A percentile compares a stretch with the other conserved stretches of the same genome.
Conservation (phyloP, 495 filamentous ascomycete genomes). For the Rostrohypoxylon terebratum region DNA sequence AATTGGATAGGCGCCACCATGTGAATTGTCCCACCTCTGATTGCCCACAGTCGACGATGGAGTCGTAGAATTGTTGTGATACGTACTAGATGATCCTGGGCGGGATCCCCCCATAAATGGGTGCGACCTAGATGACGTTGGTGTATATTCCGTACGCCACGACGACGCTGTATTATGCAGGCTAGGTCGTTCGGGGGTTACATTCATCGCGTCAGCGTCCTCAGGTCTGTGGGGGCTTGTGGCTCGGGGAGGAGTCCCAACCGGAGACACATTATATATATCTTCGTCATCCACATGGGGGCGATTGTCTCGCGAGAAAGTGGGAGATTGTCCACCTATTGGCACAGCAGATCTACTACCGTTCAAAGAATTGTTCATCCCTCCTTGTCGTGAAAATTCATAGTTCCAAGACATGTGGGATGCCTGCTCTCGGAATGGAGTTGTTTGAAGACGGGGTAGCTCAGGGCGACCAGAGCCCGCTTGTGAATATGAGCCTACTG, state of each 20-base stretch:
- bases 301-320: constrained; percentile 33
- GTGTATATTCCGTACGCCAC: constrained; percentile 37
- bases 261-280: constrained; percentile 68
- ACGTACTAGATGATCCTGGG: constrained; percentile 36
- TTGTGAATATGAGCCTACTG: neutral
- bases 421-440: constrained; percentile 20
- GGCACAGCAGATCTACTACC: constrained; percentile 28
- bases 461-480: constrained; percentile 41
- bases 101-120: constrained; percentile 20
- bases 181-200: constrained; percentile 44
- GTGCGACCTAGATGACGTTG: constrained; percentile 39
- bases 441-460: constrained; percentile 46
- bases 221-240: constrained; percentile 35
- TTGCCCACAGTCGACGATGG: constrained; percentile 44
- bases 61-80: constrained; percentile 43
- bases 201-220: constrained; percentile 5
- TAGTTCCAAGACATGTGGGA: constrained; percentile 40
- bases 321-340: constrained; percentile 29
- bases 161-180: constrained; percentile 35
- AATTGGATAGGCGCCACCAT: constrained; percentile 30
- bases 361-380: constrained; percentile 13
- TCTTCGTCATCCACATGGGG: constrained; percentile 46
- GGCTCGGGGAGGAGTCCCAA: constrained; percentile 54
- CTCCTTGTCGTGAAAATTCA: constrained; percentile 20
- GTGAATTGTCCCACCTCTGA: constrained; percentile 23